These are phyloP conservation scores for Elaeagnus macrophylla DNA, from an alignment of 306 rosid genomes.

Conservation along the genomic window DNA sequence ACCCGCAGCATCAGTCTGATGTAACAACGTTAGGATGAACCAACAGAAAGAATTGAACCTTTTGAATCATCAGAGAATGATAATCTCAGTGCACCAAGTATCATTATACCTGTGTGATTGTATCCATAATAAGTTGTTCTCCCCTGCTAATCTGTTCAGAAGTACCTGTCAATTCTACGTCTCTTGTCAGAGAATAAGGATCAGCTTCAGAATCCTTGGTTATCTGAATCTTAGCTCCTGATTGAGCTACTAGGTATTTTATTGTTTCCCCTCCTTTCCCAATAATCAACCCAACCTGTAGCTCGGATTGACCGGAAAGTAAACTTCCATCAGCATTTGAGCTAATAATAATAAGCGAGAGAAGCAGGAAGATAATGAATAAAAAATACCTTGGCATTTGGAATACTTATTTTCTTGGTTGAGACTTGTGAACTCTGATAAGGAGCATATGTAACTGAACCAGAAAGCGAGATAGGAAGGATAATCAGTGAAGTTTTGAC, in stretches of 20 bases:
- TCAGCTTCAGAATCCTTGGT: constrained; percentile 39
- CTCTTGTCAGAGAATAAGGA: constrained; percentile 33
- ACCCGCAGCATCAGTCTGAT: constrained; percentile 36
- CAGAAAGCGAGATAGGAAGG: constrained; percentile 12
- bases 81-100: constrained; percentile 7
- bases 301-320: neutral
- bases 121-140: constrained; percentile 39
- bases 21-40: constrained; percentile 4
- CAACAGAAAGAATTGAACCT: neutral
- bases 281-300: constrained; percentile 38
- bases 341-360: neutral
- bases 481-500: constrained; percentile 2
- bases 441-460: constrained; percentile 27
- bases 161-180: constrained; percentile 36
- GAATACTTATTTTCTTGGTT: constrained; percentile 37
- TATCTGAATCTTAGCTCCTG: constrained; percentile 46
- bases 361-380: constrained; percentile 4
- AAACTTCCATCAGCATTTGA: neutral
- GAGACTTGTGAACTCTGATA: constrained; percentile 26
- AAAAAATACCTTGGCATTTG: constrained; percentile 31
- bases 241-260: constrained; percentile 30
- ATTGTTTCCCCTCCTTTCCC: constrained; percentile 45
- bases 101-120: constrained; percentile 29
- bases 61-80: constrained; percentile 6
- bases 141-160: constrained; percentile 43